These are phyloP conservation scores for Viola pubescens DNA, from an alignment of 441 rosid species.

Conservation along the genomic window DNA sequence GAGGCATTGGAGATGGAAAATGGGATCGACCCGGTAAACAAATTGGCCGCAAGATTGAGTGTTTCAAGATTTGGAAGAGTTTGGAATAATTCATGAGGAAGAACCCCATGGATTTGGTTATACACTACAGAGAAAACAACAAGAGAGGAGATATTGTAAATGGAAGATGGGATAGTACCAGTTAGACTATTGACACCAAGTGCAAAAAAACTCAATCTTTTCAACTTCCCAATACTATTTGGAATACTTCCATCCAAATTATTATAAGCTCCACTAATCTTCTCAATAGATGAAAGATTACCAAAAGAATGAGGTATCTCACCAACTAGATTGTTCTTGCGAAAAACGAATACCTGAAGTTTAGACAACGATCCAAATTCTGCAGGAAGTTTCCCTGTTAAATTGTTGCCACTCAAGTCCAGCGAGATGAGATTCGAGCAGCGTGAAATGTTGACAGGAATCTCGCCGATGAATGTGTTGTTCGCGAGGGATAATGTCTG, in stretches of 20 bases:
- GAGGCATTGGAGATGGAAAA: neutral
- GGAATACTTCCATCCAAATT: conserved; percentile 22
- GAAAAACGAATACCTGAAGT: neutral
- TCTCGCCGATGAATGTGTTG: neutral
- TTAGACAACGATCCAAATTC: neutral
- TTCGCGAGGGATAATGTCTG: neutral
- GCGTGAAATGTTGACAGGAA: neutral
- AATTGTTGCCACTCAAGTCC: neutral
- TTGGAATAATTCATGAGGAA: conserved; percentile 6
- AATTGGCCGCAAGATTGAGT: neutral
- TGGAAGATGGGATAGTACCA: conserved; percentile 11
- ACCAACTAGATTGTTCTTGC: conserved; percentile 21
- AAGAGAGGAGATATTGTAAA: conserved; percentile 10
- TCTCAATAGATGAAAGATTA: conserved; percentile 25
- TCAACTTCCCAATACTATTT: neutral
- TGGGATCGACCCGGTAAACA: conserved; percentile 10
- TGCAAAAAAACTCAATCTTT: neutral
- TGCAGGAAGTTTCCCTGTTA: neutral
- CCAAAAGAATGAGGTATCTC: conserved; percentile 25
- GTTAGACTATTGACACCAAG: neutral
- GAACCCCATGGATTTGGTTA: conserved; percentile 11
- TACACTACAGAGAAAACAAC: neutral
- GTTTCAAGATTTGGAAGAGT: conserved; percentile 2
- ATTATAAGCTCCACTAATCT: conserved; percentile 24
- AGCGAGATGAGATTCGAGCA: neutral